Percentiles rank a stretch among this genome's conserved stretches.
These are phyloP conservation scores for Termitomyces sp. DNA, from an alignment of 768 basidiomycete species.

Conservation along the genomic window DNA sequence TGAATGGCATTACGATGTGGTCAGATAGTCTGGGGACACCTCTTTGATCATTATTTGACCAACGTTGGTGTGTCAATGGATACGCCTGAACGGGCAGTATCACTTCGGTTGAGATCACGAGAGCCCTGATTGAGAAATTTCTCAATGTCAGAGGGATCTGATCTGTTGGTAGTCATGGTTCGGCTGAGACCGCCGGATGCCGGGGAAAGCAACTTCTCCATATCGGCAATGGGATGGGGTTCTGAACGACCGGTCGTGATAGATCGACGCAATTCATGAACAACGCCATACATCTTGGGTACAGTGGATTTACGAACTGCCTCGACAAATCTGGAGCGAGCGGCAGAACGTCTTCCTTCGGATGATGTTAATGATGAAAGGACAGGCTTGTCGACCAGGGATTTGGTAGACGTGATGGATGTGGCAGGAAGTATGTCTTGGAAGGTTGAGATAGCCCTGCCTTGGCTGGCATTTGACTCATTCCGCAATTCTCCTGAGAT, in stretches of 20 bases:
- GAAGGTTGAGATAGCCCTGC: conserved; percentile 29
- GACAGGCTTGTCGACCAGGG: conserved; percentile 14
- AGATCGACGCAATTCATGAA: conserved; percentile 27
- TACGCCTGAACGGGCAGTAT: conserved; percentile 2
- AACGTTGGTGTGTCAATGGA: conserved; percentile 1
- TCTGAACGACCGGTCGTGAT: conserved; percentile 34
- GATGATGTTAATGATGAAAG: conserved; percentile 5
- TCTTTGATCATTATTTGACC: neutral
- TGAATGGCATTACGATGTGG: neutral
- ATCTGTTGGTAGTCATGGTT: neutral
- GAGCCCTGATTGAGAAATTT: conserved; percentile 2
- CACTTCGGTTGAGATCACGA: conserved; percentile 3
- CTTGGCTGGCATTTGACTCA: neutral
- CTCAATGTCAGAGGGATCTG: conserved; percentile 1
- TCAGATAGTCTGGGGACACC: neutral
- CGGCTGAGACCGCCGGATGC: conserved; percentile 2
- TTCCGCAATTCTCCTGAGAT: conserved; percentile 4
- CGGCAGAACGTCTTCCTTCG: neutral
- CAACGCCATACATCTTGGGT: conserved; percentile 34
- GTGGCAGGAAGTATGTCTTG: conserved; percentile 40
- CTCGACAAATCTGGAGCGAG: conserved; percentile 20
- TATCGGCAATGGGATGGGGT: neutral
- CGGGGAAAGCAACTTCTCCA: conserved; percentile 6
- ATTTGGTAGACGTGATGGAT: conserved; percentile 36
- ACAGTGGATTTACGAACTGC: conserved; percentile 27